Base-by-base conservation (phyloP, 148 eudicot genomes). In the Dianthus caryophyllus region DNA sequence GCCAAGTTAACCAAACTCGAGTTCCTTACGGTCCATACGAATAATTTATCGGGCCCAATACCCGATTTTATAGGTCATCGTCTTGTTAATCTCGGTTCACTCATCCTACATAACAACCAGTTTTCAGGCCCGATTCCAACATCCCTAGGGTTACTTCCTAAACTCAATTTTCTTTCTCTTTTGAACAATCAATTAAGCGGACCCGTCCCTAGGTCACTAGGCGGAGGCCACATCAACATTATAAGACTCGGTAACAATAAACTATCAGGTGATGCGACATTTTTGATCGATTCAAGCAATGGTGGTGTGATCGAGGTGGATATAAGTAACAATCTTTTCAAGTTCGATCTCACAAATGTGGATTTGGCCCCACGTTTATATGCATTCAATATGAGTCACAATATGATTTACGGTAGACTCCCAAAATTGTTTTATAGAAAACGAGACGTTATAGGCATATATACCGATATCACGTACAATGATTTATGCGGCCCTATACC, bases 331-430 rank as follows among this genome's bases (percentile, higher is more conserved):
- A 68, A 68, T 27, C 53, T 15, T 17, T 56, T 68, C 26, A 68
- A 68, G 22, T 68, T 68, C 15, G 63, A 68, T 43, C 49, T 68
- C 13, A 48, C 71, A 41, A 68, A 68, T 22, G 63, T 68, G 17
- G 63, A 68, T 2, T 38, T 68, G 18, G 46, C 63, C 22, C 71
- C 57, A 41, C 61, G 64, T 5, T 56, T 68, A 16, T 27, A 6
- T 11, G 24, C 21, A 5, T 11, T 68, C 39, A 56, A 68, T 26
- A 56, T 68, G 16, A 31, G 52, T 31, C 70, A 66, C 59, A 66
- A 66, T 21, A 51, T 31, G n/a, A 66, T 66, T 30, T 66, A 66
- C 21, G 70, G 59, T 4, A 48, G 57, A 8, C 47, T 66, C 7
- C 70, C 70, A 24, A 36, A 31, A 18, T 22, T 62, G 66, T 43